Base-by-base conservation (phyloP, 2,329 filamentous ascomycete genomes). In the Talaromyces sp. region DNA sequence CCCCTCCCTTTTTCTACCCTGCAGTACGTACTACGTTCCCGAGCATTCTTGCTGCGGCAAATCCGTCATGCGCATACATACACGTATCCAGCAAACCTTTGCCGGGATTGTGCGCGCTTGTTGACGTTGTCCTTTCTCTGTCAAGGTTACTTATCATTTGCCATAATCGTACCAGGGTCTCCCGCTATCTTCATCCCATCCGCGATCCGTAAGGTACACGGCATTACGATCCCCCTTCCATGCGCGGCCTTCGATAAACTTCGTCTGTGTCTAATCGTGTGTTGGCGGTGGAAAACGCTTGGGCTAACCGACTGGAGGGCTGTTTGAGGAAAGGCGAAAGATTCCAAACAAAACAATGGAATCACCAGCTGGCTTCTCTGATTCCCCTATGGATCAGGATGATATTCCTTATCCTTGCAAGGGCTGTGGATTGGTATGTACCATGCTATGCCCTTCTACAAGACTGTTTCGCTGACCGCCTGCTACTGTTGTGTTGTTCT, bases 341-440 rank as follows among this genome's bases (percentile, higher is more conserved):
- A 39, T n/a, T 28, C 25, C 10, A 17, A 5, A 39, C 3, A 39
- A 17, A 25, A 43, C 28, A 31, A 83, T 84, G 81, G 81, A 84
- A 61, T 82, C 80, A 60, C 80, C 80, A 50, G 76, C 76, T 15
- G 53, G 37, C 10, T 81, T 80, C 65, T 76, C 81, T 61, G 83
- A 85, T 63, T 82, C 77, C 67, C 81, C 84, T 55, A 81, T 89
- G 79, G 90, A 95, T 61, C 81, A 83, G 63, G 91, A 95, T 67
- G 91, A 96, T 72, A 81, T 88, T 60, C 78, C 82, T 64, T 95
- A 89, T 70, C 89, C 89, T 61, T 96, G 91, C 80, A 96, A 95
- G 79, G 91, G 90, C 60, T 96, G 91, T 76, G 91, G 91, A 78
- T 89, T 95, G 82, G 90, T 95, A 81, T 67, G 62, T 62, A 39